Percentiles rank a stretch among this genome's conserved stretches.
Conservation (phyloP, 2,329 filamentous ascomycete genomes). For the Trichoderma semiorbis region DNA sequence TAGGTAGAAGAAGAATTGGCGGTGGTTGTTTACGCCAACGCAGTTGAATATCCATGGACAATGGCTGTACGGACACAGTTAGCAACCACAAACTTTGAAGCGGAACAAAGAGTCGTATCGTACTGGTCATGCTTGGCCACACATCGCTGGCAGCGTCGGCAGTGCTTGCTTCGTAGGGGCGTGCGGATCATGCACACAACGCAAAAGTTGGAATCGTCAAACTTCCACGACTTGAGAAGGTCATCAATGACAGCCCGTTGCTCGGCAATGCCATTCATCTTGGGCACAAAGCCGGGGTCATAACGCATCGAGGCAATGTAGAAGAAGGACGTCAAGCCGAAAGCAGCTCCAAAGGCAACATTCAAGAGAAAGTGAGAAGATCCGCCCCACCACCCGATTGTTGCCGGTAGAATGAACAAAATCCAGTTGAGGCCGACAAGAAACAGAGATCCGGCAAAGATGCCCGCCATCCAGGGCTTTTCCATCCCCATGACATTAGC, state of each 20-base stretch:
- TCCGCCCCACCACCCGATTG: slow-evolving; percentile 22
- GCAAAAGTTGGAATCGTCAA: slow-evolving; percentile 92
- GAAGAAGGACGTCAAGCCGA: slow-evolving; percentile 73
- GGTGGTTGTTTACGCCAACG: slow-evolving; percentile 90
- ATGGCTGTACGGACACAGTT: slow-evolving; percentile 56
- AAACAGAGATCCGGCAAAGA: slow-evolving; percentile 85
- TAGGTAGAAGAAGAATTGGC: slow-evolving; percentile 92
- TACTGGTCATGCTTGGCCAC: slow-evolving; percentile 96
- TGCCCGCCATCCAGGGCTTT: slow-evolving; percentile 86
- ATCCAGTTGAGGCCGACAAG: slow-evolving; percentile 76
- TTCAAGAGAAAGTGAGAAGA: slow-evolving; percentile 67
- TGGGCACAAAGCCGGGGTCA: slow-evolving; percentile 91
- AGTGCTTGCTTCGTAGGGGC: slow-evolving; percentile 93
- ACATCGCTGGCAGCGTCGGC: slow-evolving; percentile 83
- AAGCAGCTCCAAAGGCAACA: slow-evolving; percentile 64
- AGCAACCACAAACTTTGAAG: neutral
- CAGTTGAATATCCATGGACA: slow-evolving; percentile 99
- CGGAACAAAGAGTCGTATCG: slow-evolving; percentile 34
- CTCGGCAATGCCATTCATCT: slow-evolving; percentile 81
- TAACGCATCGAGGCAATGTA: slow-evolving; percentile 81
- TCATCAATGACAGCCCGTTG: slow-evolving; percentile 88
- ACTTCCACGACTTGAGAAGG: slow-evolving; percentile 79
- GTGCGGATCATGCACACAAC: slow-evolving; percentile 91
- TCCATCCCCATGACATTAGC: neutral
- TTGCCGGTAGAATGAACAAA: slow-evolving; percentile 61